phyloP scores from a whole-genome alignment of 768 basidiomycete genomes.

The Gymnopilus junonius region DNA sequence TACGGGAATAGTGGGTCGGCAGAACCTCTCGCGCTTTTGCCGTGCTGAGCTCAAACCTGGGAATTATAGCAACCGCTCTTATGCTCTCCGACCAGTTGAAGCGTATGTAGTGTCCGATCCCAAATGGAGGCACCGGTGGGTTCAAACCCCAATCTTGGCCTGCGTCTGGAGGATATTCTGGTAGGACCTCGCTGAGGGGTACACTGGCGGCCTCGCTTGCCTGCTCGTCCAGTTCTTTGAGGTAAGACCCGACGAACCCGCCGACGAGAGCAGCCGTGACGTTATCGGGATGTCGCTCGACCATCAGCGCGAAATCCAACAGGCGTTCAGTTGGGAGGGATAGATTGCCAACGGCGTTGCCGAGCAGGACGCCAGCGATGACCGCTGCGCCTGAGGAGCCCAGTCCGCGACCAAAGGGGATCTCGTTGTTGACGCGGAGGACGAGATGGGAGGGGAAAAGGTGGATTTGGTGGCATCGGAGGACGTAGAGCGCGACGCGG shows the following conservation, averaged over 20 bases:
- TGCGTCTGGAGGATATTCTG: slow-evolving; percentile 93
- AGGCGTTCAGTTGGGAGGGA: slow-evolving; percentile 70
- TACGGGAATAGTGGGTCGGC: slow-evolving; percentile 83
- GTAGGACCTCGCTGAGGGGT: slow-evolving; percentile 93
- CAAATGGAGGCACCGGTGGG: slow-evolving; percentile 85
- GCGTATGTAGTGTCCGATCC: slow-evolving; percentile 93
- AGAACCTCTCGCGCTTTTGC: slow-evolving; percentile 91
- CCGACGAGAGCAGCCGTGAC: slow-evolving; percentile 97
- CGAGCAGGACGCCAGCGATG: slow-evolving; percentile 93
- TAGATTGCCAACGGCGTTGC: slow-evolving; percentile 79
- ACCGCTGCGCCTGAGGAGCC: slow-evolving; percentile 99
- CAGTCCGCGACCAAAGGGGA: slow-evolving; percentile 96
- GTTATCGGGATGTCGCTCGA: slow-evolving; percentile 98
- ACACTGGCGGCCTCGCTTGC: slow-evolving; percentile 87
- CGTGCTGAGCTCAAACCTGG: slow-evolving; percentile 94
- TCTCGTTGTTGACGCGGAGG: slow-evolving; percentile 88
- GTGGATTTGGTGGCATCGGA: slow-evolving; percentile 82
- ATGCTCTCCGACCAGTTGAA: slow-evolving; percentile 87
- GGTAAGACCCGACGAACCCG: slow-evolving; percentile 96
- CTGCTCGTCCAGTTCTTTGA: slow-evolving; percentile 82
- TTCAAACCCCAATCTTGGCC: slow-evolving; percentile 89
- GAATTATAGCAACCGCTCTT: slow-evolving; percentile 93
- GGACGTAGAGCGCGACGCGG: slow-evolving; percentile 95
- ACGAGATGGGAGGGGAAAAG: slow-evolving; percentile 77
- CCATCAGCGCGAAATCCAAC: slow-evolving; percentile 97